Evolutionary conservation across 2,329 filamentous ascomycete genomes (phyloP), one percentile per base, ranked within the genome.

Genomic region (Colletotrichum sojae): DNA sequence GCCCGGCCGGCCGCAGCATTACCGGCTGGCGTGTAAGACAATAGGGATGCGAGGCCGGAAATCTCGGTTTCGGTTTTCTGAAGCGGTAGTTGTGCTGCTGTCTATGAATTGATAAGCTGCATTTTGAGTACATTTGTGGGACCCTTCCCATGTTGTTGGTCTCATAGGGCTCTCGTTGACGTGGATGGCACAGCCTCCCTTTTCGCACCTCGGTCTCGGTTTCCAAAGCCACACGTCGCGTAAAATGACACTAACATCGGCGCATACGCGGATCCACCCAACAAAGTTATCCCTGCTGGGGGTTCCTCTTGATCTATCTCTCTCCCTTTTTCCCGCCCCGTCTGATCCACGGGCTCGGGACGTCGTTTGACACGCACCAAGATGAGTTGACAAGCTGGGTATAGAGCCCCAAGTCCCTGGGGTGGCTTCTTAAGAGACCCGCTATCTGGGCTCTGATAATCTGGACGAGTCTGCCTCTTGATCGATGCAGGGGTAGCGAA

Each of bases 161-260:
- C 46, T 49, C 18, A 20, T 22, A 49, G 46, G n/a, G 10, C 10
- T 12, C 46, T 18, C 5, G 16, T 49, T 18, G 20, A 39, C 46
- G 31, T 22, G 59, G 20, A 31, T 31, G 18, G 46, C 58, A 56
- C 58, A 52, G 52, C 64, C 64, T 36, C 64, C 58, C 31, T 31
- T 31, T 10, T 31, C 9, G 27, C n/a, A 39, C 52, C 45, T 67
- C 58, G 64, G 64, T 67, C 52, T 67, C 64, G 64, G 64, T 67
- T 67, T 63, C 52, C 48, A 46, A 27, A 48, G 48, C 48, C 51
- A 43, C 20, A 25, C 40, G 27, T 31, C 27, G 8, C 22, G 22
- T 22, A 2, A 22, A 22, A 39, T 31, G 9, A 20, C 36, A 45
- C 51, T 45, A 56, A 63, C 27, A 46, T 8, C 58, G 25, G 63